Base-by-base conservation (phyloP, 139 green algal species). In the Coccomyxa sp. region DNA sequence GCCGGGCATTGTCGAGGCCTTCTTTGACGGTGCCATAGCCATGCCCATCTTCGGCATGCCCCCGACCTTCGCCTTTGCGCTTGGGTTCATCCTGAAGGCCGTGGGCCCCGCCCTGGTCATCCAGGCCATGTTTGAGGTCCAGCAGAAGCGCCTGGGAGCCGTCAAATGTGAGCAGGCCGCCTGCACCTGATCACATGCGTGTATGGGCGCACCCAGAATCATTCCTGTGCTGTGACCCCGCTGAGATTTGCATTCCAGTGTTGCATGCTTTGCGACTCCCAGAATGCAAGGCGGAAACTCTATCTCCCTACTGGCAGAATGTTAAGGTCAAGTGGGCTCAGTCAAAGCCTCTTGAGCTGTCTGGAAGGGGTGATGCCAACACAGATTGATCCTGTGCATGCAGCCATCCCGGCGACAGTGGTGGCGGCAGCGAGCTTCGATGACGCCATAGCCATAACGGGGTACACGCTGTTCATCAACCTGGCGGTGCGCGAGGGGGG, bases 71-170 rank as follows among this genome's bases (percentile, higher is more conserved):
- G 87, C 82, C 2, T 85, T 95, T 64, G 88, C 86, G 9, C 73
- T 93, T 55, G 93, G 92, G 0, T 97, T 97, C 84, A 97, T 97
- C 72, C 78, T 97, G 29, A 95, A 95, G 64, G 92, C 92, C 0
- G 91, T 97, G 12, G 90, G 90, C 14, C 93, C 93, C 0, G 93
- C 90, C 0, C 81, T 97, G 7, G 91, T 97, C 40, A 92, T 97
- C 29, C 88, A 88, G 31, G 84, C 81, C n/a, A 96, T 97, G 93
- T 95, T 97, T 78, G 81, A 91, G 64, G 80, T 97, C 50, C 93
- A 97, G 76, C 89, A 92, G 44, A 58, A 72, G 29, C 85, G 90
- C 14, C 82, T 91, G 68, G 93, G 93, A 0, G 84, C 86, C 0
- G 83, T 84, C 55, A 93, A 95, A 82, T 84, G 86, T 88, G 50